phyloP scores from a whole-genome alignment of 495 filamentous ascomycete species.

The Neurospora sp. region DNA sequence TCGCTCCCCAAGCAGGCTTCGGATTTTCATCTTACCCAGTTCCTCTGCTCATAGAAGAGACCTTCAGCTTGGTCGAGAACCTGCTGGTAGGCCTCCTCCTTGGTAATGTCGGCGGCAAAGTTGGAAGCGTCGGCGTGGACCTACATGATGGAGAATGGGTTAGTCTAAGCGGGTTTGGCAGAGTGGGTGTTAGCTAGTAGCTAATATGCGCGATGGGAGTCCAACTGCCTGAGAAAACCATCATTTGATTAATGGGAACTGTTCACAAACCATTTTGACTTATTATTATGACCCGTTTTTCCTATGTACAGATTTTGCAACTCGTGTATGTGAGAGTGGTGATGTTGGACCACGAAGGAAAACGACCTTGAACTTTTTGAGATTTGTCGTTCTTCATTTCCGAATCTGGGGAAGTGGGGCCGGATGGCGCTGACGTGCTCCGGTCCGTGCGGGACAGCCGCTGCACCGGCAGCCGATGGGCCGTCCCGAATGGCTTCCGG shows the following conservation, averaged over 20 bases:
- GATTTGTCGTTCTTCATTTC: neutral
- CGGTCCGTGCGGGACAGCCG: neutral
- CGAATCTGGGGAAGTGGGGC: neutral
- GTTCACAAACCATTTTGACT: neutral
- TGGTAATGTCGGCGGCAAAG: conserved; percentile 55
- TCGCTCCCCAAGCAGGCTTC: neutral
- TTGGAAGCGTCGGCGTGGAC: conserved; percentile 81
- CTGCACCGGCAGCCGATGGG: neutral
- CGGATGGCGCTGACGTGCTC: neutral
- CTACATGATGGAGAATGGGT: conserved; percentile 29
- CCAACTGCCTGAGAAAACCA: neutral
- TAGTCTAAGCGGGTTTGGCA: neutral
- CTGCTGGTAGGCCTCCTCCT: conserved; percentile 67
- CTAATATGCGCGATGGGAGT: neutral
- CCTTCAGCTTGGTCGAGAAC: conserved; percentile 60
- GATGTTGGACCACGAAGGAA: neutral
- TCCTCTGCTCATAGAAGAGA: conserved; percentile 68
- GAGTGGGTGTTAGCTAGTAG: neutral
- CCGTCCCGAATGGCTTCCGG: neutral
- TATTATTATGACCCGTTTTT: neutral
- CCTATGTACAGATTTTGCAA: neutral
- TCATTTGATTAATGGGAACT: neutral
- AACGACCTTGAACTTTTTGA: neutral
- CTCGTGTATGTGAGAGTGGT: neutral
- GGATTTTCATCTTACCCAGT: conserved; percentile 56